Base-by-base conservation (phyloP, 2,329 filamentous ascomycete genomes). In the Phialocephala subalpina region DNA sequence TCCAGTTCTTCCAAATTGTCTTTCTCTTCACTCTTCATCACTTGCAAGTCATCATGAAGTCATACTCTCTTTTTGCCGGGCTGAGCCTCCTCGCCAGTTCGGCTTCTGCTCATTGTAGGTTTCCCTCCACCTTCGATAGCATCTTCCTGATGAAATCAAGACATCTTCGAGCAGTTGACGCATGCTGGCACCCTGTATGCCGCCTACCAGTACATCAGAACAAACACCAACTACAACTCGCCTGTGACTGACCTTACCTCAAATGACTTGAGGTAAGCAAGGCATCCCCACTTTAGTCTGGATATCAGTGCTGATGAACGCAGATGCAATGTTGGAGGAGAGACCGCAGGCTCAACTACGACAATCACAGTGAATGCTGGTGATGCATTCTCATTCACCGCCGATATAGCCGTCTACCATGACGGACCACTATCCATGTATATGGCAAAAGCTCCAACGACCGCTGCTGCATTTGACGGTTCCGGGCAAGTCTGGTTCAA, bases 171-270 rank as follows among this genome's bases (percentile, higher is more conserved):
- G 25, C 69, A 64, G 11, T 61, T 74, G 20, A 74, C 69, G 0
- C 57, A 72, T 62, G 68, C 62, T n/a, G 69, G 66, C n/a, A 71
- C 66, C 3, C 42, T 68, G 36, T 72, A 69, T 40, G 60, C 73
- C 3, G 82, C 79, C 1, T 89, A 88, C 72, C 73, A 77, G 25
- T 82, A 84, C 20, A 87, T 87, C 6, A 77, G 80, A n/a, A 77
- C 77, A 36, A 76, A 75, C 49, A 72, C 70, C 25, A 75, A 75
- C 27, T 86, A 88, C 73, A 82, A 83, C 58, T 80, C 88, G 68
- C 81, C 81, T 5, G 72, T 90, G 12, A 78, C 77, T 11, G 70
- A 69, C 38, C 60, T 73, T 27, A 67, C 63, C 9, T 71, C 68
- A 11, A 72, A 59, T 45, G 72, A 73, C 65, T 53, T 73, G 56